Conservation (phyloP, 176 grass and related monocot species). For the Aegilops sharonensis region DNA sequence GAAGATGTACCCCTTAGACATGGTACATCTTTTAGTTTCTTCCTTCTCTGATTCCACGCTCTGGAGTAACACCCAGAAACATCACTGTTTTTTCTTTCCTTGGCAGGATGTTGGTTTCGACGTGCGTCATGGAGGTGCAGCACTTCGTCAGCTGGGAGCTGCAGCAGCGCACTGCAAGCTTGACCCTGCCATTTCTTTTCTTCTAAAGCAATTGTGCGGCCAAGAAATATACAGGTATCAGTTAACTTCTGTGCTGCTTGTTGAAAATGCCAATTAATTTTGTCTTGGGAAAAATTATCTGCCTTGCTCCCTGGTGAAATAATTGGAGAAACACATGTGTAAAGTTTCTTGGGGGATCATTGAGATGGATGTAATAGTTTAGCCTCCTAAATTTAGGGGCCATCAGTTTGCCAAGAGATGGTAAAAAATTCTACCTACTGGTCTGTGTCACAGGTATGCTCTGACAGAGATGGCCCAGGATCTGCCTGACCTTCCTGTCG, state of each 20-base stretch:
- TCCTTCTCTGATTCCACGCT: neutral
- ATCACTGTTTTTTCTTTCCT: neutral
- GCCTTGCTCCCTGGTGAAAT: neutral
- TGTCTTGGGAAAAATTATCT: neutral
- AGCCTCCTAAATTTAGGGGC: neutral
- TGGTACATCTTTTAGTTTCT: constrained; percentile 42
- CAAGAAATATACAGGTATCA: constrained; percentile 82
- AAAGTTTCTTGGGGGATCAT: neutral
- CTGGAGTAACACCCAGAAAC: neutral
- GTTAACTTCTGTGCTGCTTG: neutral
- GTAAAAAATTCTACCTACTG: neutral
- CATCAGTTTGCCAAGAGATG: neutral
- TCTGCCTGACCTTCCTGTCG: constrained; percentile 61
- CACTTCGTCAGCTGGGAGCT: constrained; percentile 47
- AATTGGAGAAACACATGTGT: neutral
- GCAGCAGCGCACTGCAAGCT: constrained; percentile 73
- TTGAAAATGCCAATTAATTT: neutral
- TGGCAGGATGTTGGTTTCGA: constrained; percentile 65
- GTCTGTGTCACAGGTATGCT: constrained; percentile 57
- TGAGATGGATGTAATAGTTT: neutral
- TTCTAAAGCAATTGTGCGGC: constrained; percentile 75
- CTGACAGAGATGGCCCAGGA: constrained; percentile 78
- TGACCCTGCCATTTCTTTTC: constrained; percentile 49
- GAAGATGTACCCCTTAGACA: constrained; percentile 85
- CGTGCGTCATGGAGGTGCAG: constrained; percentile 54